These are phyloP conservation scores for Penicillium sp. DNA, from an alignment of 2,329 filamentous ascomycete species.

Conservation along the genomic window DNA sequence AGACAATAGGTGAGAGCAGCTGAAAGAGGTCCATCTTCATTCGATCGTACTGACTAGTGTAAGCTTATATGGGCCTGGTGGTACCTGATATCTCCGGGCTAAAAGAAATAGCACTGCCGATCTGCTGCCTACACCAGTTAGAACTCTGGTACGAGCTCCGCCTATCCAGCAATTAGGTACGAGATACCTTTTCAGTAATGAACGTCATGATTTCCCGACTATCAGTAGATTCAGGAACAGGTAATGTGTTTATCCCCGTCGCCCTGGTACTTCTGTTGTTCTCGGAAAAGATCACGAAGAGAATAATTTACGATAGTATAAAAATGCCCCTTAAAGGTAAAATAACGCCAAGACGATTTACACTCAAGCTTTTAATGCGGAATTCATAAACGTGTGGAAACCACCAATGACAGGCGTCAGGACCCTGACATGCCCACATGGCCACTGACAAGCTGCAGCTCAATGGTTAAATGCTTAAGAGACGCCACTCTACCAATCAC, in stretches of 20 bases:
- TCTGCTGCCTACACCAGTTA: slow-evolving; percentile 5
- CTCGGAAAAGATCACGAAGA: not conserved
- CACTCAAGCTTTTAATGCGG: not conserved
- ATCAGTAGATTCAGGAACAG: not conserved
- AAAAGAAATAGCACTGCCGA: slow-evolving; percentile 13
- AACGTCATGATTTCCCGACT: not conserved
- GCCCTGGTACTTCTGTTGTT: too few species aligned
- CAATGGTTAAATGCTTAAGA: not conserved
- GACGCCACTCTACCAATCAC: not conserved
- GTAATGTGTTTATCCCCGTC: not conserved
- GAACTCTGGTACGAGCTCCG: not conserved
- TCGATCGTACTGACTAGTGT: slow-evolving; percentile 9
- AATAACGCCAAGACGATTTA: not conserved
- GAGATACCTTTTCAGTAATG: slow-evolving; percentile 1
- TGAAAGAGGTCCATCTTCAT: slow-evolving; percentile 1
- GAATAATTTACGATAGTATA: not conserved
- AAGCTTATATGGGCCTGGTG: slow-evolving; percentile 12
- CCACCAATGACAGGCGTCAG: not conserved
- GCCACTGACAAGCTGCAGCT: not conserved
- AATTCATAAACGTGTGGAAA: not conserved
- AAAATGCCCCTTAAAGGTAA: not conserved
- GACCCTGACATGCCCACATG: not conserved
- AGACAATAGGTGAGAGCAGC: not conserved
- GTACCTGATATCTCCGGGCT: slow-evolving; percentile 10
- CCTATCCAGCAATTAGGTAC: slow-evolving; percentile 3